Percentiles rank a stretch among this genome's conserved stretches.
Evolutionary conservation across 192 early-diverging fungal genomes (phyloP).

Genomic region (Backusella psychrophila): DNA sequence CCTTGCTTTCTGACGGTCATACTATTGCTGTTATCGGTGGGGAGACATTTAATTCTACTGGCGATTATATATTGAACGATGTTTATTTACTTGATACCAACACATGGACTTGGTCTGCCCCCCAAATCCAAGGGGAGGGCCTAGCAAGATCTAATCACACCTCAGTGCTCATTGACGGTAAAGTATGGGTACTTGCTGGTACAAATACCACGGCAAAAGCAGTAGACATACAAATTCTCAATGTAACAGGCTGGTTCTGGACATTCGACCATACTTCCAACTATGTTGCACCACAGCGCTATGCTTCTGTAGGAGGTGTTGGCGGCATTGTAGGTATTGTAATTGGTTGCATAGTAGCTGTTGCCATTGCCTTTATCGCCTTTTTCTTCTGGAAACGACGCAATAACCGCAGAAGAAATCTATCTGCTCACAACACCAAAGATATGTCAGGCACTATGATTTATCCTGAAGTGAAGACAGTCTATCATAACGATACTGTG

Average conservation of each 20-base stretch:
- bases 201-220: conserved; percentile 6
- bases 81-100: conserved; percentile 14
- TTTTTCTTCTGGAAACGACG: background rate
- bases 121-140: background rate
- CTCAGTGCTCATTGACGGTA: background rate
- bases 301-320: conserved; percentile 2
- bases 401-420: background rate
- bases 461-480: background rate
- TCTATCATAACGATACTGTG: background rate
- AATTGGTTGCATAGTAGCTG: background rate
- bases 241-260: conserved; percentile 5
- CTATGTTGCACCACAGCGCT: background rate
- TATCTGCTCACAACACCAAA: background rate
- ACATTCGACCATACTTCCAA: background rate
- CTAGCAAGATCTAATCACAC: conserved; percentile 15
- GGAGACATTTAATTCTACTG: background rate
- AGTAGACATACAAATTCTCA: conserved; percentile 20
- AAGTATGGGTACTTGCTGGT: conserved; percentile 11
- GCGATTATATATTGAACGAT: conserved; percentile 6
- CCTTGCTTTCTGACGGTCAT: conserved; percentile 4
- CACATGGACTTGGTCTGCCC: conserved; percentile 7
- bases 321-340: conserved; percentile 5
- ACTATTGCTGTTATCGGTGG: conserved; percentile 13
- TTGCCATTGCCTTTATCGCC: background rate
- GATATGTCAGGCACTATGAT: background rate